These are phyloP conservation scores for Verticillium nubilum DNA, from an alignment of 2,329 filamentous ascomycete genomes.

Conservation along the genomic window DNA sequence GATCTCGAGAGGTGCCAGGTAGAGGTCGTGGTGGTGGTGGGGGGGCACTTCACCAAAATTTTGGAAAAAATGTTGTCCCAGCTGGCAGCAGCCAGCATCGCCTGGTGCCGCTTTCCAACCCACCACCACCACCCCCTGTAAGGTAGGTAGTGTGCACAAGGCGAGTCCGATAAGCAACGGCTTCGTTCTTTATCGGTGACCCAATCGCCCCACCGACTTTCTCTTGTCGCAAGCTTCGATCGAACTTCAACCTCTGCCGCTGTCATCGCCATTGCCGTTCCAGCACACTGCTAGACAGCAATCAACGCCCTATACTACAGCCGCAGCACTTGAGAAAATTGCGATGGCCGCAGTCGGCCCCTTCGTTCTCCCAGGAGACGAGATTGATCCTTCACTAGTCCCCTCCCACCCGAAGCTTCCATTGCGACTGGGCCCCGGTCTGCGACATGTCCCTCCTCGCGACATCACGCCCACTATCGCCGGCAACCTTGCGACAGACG, in stretches of 20 bases:
- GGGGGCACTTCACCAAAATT: constrained; percentile 10
- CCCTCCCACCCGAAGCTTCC: constrained; percentile 64
- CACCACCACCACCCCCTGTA: not conserved
- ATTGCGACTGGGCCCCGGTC: constrained; percentile 76
- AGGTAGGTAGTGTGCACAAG: not conserved
- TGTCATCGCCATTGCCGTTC: not conserved
- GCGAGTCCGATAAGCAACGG: not conserved
- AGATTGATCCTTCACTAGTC: constrained; percentile 59
- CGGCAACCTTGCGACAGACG: constrained; percentile 62
- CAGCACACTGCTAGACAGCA: not conserved
- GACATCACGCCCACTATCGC: constrained; percentile 65
- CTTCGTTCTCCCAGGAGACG: constrained; percentile 78
- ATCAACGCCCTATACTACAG: not conserved
- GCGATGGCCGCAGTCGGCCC: constrained; percentile 28
- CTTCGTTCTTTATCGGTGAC: not conserved
- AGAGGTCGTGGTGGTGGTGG: constrained; percentile 3
- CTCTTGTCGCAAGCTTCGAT: not conserved
- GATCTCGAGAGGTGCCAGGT: not conserved
- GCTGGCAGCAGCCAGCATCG: not conserved
- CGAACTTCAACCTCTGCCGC: not conserved
- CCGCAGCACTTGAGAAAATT: not conserved
- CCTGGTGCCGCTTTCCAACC: not conserved
- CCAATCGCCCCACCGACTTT: not conserved
- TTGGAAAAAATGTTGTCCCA: constrained; percentile 3
- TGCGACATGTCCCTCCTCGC: constrained; percentile 75